Evolutionary conservation across 2,329 filamentous ascomycete species (phyloP).

Genomic region (Zasmidium cellare): DNA sequence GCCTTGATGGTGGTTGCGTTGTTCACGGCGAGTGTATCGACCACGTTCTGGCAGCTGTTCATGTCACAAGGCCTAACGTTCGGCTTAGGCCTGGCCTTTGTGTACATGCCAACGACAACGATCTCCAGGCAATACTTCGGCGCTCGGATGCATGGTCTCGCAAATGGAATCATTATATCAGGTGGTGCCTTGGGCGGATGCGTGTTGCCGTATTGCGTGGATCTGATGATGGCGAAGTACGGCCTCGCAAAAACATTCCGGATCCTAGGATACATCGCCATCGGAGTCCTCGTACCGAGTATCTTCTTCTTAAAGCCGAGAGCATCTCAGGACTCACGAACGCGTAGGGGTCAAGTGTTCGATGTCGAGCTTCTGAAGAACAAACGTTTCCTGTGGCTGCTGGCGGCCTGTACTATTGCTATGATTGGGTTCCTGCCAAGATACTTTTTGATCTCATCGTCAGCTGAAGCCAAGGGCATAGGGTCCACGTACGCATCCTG

Average conservation of each 20-base stretch:
- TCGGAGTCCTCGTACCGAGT: not conserved
- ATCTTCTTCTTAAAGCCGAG: conserved; percentile 1
- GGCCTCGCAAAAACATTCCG: conserved; percentile 2
- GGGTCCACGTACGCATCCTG: conserved; percentile 7
- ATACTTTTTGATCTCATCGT: conserved; percentile 7
- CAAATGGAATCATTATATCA: conserved; percentile 6
- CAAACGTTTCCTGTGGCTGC: conserved; percentile 5
- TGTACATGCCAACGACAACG: conserved; percentile 6
- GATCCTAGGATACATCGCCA: conserved; percentile 5
- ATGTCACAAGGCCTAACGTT: conserved; percentile 5
- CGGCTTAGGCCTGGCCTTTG: conserved; percentile 4
- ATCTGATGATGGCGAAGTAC: conserved; percentile 1
- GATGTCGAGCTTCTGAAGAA: conserved; percentile 1
- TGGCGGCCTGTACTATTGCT: conserved; percentile 3
- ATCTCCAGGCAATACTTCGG: conserved; percentile 9
- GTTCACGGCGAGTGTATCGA: conserved; percentile 5
- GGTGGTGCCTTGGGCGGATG: conserved; percentile 4
- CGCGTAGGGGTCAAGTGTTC: not conserved
- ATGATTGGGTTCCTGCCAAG: conserved; percentile 9
- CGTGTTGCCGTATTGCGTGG: conserved; percentile 2
- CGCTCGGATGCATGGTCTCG: not conserved
- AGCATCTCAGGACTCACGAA: not conserved
- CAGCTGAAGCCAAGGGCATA: conserved; percentile 4
- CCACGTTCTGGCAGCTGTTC: conserved; percentile 3
- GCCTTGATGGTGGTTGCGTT: conserved; percentile 1